Evolutionary conservation across 2,329 filamentous ascomycete genomes (phyloP), one percentile per base, ranked within the genome.

Genomic region (Pestalotiopsis sp.): DNA sequence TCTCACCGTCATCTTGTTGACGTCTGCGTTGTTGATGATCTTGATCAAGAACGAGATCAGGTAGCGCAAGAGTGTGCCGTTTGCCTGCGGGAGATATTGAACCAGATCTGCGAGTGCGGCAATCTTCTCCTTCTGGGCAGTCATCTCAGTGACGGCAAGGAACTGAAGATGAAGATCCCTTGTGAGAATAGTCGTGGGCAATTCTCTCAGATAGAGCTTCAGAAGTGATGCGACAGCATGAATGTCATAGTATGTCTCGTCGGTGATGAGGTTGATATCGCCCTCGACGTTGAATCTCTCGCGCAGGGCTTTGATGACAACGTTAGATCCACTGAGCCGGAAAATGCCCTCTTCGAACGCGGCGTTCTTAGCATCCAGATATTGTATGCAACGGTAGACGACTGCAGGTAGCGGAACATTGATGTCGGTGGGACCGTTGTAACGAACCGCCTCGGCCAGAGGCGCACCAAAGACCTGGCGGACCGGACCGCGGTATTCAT

Each of bases 1-100:
- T 73, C 95, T 91, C 66, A 98, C 93, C 12, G 93, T 98, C 96
- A 99, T 99, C 85, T 98, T 98, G 84, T 99, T 99, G 71, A 92
- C 85, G 74, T 93, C 91, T 6, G 94, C 86, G 74, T 98, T 94
- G 80, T 96, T 94, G 77, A 98, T 94, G 75, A 99, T 95, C 76
- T 92, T 92, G 77, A 97, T 93, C 74, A 99, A 82, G 82, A 97
- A 98, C 3, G 92, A 90, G 62, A 95, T 93, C 67, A 99, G 84
- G 71, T 97, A 94, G 75, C 92, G 91, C 52, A 99, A 85, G 58
- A 99, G 84, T 2, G 93, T 91, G 61, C 91, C 89, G 72, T 99
- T 99, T 45, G 92, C 89, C 70, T 87, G 85, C 0, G 96, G 96
- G 38, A 99, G 86, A 72, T 88, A 89, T 78, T 93, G 91, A 4